Conservation (phyloP, 2,329 filamentous ascomycete species). For the Didymosphaeria variabile region DNA sequence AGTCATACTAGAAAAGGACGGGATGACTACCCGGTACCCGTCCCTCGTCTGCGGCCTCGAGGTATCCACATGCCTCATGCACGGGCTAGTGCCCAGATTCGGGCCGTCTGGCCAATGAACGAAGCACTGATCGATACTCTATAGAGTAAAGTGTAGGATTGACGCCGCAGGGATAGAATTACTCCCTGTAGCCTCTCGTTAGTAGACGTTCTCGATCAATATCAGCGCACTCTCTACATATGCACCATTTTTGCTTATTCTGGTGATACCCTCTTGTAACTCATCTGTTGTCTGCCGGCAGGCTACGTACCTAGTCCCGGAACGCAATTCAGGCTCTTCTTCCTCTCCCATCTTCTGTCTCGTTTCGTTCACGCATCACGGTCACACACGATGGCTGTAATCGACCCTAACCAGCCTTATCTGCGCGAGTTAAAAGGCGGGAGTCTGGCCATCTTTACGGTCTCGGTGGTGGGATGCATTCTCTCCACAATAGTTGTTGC, state of each 20-base stretch:
- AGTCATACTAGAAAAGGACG: no score
- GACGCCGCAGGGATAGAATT: background rate
- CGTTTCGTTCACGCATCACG: background rate
- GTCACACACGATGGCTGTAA: background rate
- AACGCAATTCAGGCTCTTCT: background rate
- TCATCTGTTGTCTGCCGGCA: background rate
- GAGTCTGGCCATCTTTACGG: constrained; percentile 2
- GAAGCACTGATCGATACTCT: background rate
- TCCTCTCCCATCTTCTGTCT: background rate
- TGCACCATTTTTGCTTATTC: background rate
- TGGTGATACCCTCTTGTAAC: background rate
- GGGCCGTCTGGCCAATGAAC: background rate
- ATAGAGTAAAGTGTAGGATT: background rate
- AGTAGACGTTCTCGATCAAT: background rate
- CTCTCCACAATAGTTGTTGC: constrained; percentile 2
- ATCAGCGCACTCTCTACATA: background rate
- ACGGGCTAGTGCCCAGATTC: no score
- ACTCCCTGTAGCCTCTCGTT: background rate
- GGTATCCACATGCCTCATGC: no score
- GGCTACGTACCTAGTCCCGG: background rate
- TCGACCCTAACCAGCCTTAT: background rate
- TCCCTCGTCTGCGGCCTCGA: no score
- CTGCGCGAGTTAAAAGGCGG: background rate
- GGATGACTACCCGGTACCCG: no score
- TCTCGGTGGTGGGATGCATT: background rate